Conservation (phyloP, 1,284 basidiomycete species). For the Peniophora sp. region DNA sequence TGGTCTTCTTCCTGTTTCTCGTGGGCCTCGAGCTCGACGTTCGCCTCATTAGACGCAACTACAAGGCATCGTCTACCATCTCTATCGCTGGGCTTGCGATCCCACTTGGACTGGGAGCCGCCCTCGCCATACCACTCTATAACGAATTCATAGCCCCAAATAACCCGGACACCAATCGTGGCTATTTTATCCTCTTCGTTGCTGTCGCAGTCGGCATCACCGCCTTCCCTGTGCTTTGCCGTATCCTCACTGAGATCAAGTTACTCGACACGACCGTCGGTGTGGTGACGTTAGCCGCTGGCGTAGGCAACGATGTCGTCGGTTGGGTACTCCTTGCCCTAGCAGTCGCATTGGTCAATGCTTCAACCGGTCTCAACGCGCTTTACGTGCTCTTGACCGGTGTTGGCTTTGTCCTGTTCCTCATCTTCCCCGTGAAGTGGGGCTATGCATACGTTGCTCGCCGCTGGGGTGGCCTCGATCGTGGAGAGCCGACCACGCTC, state of each 20-base stretch:
- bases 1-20: constrained; percentile 86
- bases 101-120: constrained; percentile 62
- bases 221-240: constrained; percentile 61
- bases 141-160: constrained; percentile 39
- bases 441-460: constrained; percentile 60
- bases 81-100: constrained; percentile 51
- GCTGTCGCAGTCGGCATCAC: constrained; percentile 61
- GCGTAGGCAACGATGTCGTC: constrained; percentile 66
- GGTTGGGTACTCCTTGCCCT: constrained; percentile 45
- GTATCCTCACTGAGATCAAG: constrained; percentile 39
- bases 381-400: constrained; percentile 57
- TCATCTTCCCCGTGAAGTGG: constrained; percentile 61
- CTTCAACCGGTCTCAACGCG: constrained; percentile 41
- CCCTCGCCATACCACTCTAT: constrained; percentile 57
- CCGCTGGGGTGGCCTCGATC: constrained; percentile 69
- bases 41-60: constrained; percentile 45
- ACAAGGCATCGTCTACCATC: constrained; percentile 34
- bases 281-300: constrained; percentile 58
- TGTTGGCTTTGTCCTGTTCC: constrained; percentile 48
- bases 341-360: constrained; percentile 56
- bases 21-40: constrained; percentile 87
- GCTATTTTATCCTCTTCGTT: constrained; percentile 64
- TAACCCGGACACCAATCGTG: constrained; percentile 43
- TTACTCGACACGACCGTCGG: constrained; percentile 60
- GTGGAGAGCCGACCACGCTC: constrained; percentile 60